Conservation (phyloP, 1,284 basidiomycete species). For the Cryptococcus sp. region DNA sequence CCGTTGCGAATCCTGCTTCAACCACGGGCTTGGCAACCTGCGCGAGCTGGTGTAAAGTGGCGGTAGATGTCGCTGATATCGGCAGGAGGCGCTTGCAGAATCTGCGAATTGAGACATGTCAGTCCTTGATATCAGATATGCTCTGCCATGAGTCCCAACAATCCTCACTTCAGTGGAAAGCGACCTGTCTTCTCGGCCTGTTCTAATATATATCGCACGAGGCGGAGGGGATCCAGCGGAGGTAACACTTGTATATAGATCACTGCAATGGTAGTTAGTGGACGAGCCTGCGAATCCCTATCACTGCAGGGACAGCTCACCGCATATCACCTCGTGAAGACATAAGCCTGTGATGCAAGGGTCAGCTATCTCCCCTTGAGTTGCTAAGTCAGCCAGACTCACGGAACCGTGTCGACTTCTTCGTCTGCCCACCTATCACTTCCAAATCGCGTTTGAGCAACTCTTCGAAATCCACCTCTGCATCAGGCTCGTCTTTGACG, state of each 20-base stretch:
- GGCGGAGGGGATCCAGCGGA: constrained; percentile 35
- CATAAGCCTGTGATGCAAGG: neutral
- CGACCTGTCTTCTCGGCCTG: constrained; percentile 35
- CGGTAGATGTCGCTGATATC: constrained; percentile 25
- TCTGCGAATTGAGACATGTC: constrained; percentile 12
- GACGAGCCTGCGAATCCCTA: too few relatives aligned
- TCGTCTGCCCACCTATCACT: constrained; percentile 20
- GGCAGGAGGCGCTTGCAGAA: constrained; percentile 42
- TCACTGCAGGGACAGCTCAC: neutral
- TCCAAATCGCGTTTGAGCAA: constrained; percentile 44
- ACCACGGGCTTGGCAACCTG: constrained; percentile 25
- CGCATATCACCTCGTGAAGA: neutral
- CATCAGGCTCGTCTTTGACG: constrained; percentile 20
- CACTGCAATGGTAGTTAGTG: too few relatives aligned
- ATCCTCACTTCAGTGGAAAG: constrained; percentile 35
- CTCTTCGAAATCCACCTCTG: constrained; percentile 42
- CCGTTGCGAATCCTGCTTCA: constrained; percentile 22
- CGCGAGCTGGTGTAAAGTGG: constrained; percentile 29
- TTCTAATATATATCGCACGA: constrained; percentile 40
- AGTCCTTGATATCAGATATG: neutral
- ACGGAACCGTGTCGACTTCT: constrained; percentile 43
- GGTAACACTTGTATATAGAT: constrained; percentile 38
- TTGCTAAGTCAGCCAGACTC: neutral
- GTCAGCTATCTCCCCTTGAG: too few relatives aligned
- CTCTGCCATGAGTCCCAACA: neutral